phyloP scores from a whole-genome alignment of 2,329 filamentous ascomycete genomes.

The Alternaria longipes region DNA sequence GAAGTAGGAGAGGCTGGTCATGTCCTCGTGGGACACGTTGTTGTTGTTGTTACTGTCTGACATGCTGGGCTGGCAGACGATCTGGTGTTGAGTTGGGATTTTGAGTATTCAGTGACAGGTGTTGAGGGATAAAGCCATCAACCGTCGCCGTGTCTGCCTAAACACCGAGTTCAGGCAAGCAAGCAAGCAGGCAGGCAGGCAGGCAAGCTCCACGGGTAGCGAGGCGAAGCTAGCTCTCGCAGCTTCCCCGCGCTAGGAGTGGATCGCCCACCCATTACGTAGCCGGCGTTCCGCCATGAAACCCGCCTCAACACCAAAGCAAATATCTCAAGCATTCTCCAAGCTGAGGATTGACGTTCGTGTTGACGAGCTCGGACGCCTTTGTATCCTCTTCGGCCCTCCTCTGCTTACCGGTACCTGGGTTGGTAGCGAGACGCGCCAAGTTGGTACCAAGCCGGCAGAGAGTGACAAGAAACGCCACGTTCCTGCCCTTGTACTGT shows the following conservation, averaged over 20 bases:
- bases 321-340: neutral
- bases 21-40: conserved; percentile 42
- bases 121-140: conserved; percentile 7
- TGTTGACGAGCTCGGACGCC: neutral
- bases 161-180: conserved; percentile 5
- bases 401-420: conserved; percentile 1
- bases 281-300: neutral
- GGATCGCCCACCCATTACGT: conserved; percentile 12
- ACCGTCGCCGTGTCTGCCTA: conserved; percentile 9
- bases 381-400: neutral
- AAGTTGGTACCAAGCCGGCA: conserved; percentile 38
- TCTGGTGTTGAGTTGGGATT: conserved; percentile 11
- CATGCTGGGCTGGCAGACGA: conserved; percentile 33
- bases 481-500: conserved; percentile 17
- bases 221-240: conserved; percentile 5
- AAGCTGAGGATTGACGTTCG: neutral
- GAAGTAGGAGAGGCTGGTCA: conserved; percentile 53
- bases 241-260: conserved; percentile 6
- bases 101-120: conserved; percentile 14
- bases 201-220: neutral
- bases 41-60: conserved; percentile 11
- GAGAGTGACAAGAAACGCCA: conserved; percentile 30
- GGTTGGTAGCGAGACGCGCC: conserved; percentile 23
- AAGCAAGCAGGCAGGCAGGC: conserved; percentile 6
- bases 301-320: conserved; percentile 14